A percentile compares a stretch with the other conserved stretches of the same genome.
These are phyloP conservation scores for Gloeophyllum trabeum DNA, from an alignment of 768 basidiomycete species.

Conservation along the genomic window DNA sequence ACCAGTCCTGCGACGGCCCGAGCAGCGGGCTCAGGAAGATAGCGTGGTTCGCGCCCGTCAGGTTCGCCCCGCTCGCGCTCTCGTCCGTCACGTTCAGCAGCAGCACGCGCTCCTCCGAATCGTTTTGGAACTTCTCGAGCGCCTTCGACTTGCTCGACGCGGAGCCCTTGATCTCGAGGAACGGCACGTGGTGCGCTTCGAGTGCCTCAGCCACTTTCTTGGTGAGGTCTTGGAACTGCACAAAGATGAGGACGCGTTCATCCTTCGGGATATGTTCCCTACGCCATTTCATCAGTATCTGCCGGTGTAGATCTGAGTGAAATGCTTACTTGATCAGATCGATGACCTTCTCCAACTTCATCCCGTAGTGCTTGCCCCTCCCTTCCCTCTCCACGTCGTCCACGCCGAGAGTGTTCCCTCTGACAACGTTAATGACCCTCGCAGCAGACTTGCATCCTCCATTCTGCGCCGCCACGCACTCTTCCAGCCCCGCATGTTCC, in stretches of 20 bases:
- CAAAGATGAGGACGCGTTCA: slow-evolving; percentile 84
- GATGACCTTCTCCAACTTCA: slow-evolving; percentile 72
- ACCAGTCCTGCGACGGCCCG: slow-evolving; percentile 71
- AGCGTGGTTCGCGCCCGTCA: slow-evolving; percentile 90
- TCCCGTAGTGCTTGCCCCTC: slow-evolving; percentile 66
- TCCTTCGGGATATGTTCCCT: slow-evolving; percentile 60
- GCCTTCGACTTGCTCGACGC: slow-evolving; percentile 71
- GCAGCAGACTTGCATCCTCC: slow-evolving; percentile 73
- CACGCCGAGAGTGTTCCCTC: slow-evolving; percentile 65
- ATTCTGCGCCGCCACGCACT: slow-evolving; percentile 65
- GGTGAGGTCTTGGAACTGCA: slow-evolving; percentile 93
- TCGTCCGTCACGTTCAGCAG: slow-evolving; percentile 91
- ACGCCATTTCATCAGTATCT: slow-evolving; percentile 1
- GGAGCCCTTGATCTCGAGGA: slow-evolving; percentile 73
- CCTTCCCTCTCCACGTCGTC: slow-evolving; percentile 74
- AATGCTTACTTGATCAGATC: slow-evolving; percentile 56
- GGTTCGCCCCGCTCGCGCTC: slow-evolving; percentile 86
- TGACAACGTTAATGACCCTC: slow-evolving; percentile 72
- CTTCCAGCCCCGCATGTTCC: slow-evolving; percentile 61
- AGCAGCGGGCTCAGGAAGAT: slow-evolving; percentile 91
- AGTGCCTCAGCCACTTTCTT: slow-evolving; percentile 84
- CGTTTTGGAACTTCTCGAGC: slow-evolving; percentile 78
- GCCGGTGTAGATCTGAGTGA: slow-evolving; percentile 10
- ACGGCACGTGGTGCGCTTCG: slow-evolving; percentile 55
- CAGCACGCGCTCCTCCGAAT: slow-evolving; percentile 67